phyloP scores from a whole-genome alignment of 345 rosid species.

The Erysimum cheiranthoides region DNA sequence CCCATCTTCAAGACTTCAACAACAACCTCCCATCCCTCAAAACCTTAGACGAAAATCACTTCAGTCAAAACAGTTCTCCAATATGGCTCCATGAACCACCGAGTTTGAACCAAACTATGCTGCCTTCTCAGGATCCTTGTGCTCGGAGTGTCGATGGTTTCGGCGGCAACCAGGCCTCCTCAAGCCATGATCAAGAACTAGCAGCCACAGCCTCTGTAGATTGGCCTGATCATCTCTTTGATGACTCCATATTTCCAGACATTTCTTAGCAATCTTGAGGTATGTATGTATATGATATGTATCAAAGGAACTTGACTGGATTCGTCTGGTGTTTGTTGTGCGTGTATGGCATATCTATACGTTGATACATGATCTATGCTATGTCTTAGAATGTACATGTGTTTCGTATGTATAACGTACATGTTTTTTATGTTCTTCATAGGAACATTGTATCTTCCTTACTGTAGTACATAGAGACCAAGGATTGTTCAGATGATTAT shows the following conservation, averaged over 20 bases:
- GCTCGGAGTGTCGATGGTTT: conserved; percentile 26
- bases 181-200: conserved; percentile 41
- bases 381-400: conserved; percentile 32
- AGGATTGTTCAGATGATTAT: conserved; percentile 6
- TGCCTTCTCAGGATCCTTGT: conserved; percentile 39
- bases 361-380: conserved; percentile 24
- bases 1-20: conserved; percentile 40
- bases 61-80: conserved; percentile 34
- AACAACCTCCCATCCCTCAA: conserved; percentile 38
- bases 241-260: conserved; percentile 41
- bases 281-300: conserved; percentile 24
- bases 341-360: conserved; percentile 17
- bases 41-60: conserved; percentile 23
- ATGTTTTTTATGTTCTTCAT: conserved; percentile 30
- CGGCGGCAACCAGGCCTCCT: conserved; percentile 32
- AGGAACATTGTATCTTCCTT: conserved; percentile 17
- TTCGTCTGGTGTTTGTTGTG: conserved; percentile 23
- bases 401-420: conserved; percentile 17
- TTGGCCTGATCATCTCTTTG: conserved; percentile 45
- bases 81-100: conserved; percentile 41
- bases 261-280: conserved; percentile 39
- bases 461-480: conserved; percentile 1
- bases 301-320: conserved; percentile 12
- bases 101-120: conserved; percentile 31
- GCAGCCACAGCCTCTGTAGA: conserved; percentile 26